Evolutionary conservation across 169 alveolate species (phyloP).

Genomic region (Plasmodium gonderi): DNA sequence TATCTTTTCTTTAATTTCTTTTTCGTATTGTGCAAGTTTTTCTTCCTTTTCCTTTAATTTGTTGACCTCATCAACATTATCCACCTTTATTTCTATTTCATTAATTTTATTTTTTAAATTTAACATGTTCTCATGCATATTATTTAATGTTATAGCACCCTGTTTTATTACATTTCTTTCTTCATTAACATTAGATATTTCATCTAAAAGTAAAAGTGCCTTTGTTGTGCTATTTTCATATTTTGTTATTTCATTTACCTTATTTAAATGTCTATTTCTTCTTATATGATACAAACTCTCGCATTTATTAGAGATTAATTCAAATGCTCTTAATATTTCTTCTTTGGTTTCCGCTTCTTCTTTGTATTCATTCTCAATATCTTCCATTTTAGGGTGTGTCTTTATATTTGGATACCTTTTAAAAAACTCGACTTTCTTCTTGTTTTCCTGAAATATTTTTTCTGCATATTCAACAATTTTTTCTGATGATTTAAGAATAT

Average conservation of each 20-base stretch:
- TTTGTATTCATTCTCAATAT: background rate
- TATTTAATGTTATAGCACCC: background rate
- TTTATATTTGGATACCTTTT: background rate
- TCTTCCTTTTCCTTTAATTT: background rate
- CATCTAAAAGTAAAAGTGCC: constrained; percentile 10
- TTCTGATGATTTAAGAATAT: background rate
- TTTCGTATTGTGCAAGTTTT: background rate
- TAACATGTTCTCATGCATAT: background rate
- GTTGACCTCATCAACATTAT: background rate
- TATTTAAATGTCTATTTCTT: background rate
- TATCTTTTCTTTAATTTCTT: constrained; percentile 16
- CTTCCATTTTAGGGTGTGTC: background rate
- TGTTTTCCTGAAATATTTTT: background rate
- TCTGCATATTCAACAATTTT: background rate
- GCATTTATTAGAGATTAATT: background rate
- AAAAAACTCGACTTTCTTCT: background rate
- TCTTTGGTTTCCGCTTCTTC: background rate
- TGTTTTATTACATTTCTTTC: background rate
- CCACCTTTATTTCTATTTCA: background rate
- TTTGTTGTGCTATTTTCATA: background rate
- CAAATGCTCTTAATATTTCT: background rate
- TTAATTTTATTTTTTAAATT: background rate
- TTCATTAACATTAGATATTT: background rate
- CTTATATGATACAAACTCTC: background rate
- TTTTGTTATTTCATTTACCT: background rate